Conservation (phyloP, 345 rosid species). For the Eucalyptus paniculata region DNA sequence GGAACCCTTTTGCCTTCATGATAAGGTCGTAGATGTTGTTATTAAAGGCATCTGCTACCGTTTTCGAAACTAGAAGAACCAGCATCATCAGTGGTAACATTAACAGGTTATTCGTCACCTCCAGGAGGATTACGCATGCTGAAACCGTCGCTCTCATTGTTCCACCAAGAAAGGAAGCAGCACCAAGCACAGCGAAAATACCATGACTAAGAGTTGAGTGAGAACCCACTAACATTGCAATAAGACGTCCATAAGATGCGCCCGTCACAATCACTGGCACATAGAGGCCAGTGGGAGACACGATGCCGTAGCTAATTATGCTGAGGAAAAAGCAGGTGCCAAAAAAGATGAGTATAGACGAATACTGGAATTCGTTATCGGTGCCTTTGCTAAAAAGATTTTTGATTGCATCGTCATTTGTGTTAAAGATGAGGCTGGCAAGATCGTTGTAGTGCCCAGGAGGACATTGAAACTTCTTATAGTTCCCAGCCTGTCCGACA, state of each 20-base stretch:
- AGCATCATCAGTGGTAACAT: slow-evolving; percentile 84
- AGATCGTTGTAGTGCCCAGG: slow-evolving; percentile 76
- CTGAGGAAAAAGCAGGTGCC: slow-evolving; percentile 64
- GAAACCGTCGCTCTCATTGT: slow-evolving; percentile 93
- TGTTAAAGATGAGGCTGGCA: slow-evolving; percentile 94
- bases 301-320: slow-evolving; percentile 71
- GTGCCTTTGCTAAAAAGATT: slow-evolving; percentile 88
- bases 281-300: slow-evolving; percentile 78
- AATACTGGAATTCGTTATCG: slow-evolving; percentile 54
- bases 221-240: slow-evolving; percentile 61
- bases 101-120: slow-evolving; percentile 70
- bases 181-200: slow-evolving; percentile 83
- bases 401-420: slow-evolving; percentile 81
- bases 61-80: slow-evolving; percentile 85
- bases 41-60: slow-evolving; percentile 81
- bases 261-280: slow-evolving; percentile 87
- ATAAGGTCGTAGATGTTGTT: slow-evolving; percentile 69
- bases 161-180: slow-evolving; percentile 87
- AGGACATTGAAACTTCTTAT: slow-evolving; percentile 78
- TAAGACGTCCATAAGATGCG: slow-evolving; percentile 75
- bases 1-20: slow-evolving; percentile 85
- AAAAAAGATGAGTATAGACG: slow-evolving; percentile 56
- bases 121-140: slow-evolving; percentile 69
- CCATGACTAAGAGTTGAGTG: slow-evolving; percentile 57
- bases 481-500: slow-evolving; percentile 78